These are phyloP conservation scores for Aspergillus ellipticus DNA, from an alignment of 495 filamentous ascomycete genomes.

Conservation along the genomic window DNA sequence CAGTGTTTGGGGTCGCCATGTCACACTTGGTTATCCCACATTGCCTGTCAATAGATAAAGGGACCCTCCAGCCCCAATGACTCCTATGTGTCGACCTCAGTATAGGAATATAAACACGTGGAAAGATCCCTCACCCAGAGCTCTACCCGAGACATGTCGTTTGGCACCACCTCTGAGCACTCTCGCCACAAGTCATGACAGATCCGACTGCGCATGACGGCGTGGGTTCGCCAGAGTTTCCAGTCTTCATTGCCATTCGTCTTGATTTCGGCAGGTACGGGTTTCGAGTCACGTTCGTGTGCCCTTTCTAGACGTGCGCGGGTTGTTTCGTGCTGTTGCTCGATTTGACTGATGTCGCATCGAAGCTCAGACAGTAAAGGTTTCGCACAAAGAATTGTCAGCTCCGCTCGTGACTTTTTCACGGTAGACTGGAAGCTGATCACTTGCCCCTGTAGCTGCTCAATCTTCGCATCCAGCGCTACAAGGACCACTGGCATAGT, in stretches of 20 bases:
- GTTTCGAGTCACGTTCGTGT: slow-evolving; percentile 24
- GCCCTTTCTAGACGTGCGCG: slow-evolving; percentile 35
- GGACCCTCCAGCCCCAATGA: slow-evolving; percentile 15
- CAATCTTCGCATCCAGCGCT: slow-evolving; percentile 47
- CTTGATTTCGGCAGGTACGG: slow-evolving; percentile 45
- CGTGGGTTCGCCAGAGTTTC: slow-evolving; percentile 49
- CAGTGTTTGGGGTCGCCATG: background rate
- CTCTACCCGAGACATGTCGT: slow-evolving; percentile 42
- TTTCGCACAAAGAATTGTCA: slow-evolving; percentile 45
- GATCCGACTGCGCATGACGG: slow-evolving; percentile 44
- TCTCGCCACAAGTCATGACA: slow-evolving; percentile 50
- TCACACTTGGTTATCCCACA: no score
- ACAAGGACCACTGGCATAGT: slow-evolving; percentile 42
- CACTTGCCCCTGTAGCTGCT: slow-evolving; percentile 47
- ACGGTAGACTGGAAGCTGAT: slow-evolving; percentile 44
- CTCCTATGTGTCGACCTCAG: slow-evolving; percentile 11
- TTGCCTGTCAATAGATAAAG: background rate
- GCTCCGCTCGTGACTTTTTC: slow-evolving; percentile 47
- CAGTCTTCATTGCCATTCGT: slow-evolving; percentile 46
- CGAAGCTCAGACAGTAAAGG: slow-evolving; percentile 52
- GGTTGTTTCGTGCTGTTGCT: slow-evolving; percentile 42
- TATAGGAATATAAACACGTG: background rate
- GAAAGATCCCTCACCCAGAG: slow-evolving; percentile 43
- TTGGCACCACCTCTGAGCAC: slow-evolving; percentile 45
- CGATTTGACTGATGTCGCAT: slow-evolving; percentile 40